A percentile compares a stretch with the other conserved stretches of the same genome.
phyloP scores from a whole-genome alignment of 805 yeast genomes.

The Candida easanensis region DNA sequence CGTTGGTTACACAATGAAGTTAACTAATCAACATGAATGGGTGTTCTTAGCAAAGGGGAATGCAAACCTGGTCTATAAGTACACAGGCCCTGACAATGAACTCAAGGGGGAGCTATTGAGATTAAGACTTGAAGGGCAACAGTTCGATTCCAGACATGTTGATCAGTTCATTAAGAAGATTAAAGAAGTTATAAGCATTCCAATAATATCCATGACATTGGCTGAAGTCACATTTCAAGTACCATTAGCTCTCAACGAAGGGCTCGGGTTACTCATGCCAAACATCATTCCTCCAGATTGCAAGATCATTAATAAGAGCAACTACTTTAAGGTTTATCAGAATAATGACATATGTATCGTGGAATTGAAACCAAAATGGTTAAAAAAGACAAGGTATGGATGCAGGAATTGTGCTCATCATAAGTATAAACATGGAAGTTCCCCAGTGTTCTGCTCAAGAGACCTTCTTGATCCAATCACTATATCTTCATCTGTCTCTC shows the following conservation, averaged over 20 bases:
- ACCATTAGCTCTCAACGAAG: slow-evolving; percentile 30
- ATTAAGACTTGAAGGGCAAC: slow-evolving; percentile 29
- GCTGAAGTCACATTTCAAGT: slow-evolving; percentile 14
- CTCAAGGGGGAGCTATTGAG: slow-evolving; percentile 31
- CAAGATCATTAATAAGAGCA: slow-evolving; percentile 30
- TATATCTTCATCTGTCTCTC: neutral
- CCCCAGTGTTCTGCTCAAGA: slow-evolving; percentile 45
- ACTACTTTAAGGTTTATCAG: slow-evolving; percentile 33
- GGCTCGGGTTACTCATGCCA: slow-evolving; percentile 42
- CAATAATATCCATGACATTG: slow-evolving; percentile 26
- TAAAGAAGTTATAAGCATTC: slow-evolving; percentile 23
- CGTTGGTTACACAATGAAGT: no score
- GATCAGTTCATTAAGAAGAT: slow-evolving; percentile 11
- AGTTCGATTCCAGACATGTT: slow-evolving; percentile 14
- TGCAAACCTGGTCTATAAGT: slow-evolving; percentile 45
- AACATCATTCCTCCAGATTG: slow-evolving; percentile 37
- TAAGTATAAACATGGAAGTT: slow-evolving; percentile 30
- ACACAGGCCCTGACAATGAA: slow-evolving; percentile 34
- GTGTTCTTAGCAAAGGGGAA: slow-evolving; percentile 44
- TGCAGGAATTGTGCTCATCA: slow-evolving; percentile 61
- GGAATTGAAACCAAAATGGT: slow-evolving; percentile 66
- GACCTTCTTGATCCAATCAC: slow-evolving; percentile 28
- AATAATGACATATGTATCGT: slow-evolving; percentile 28
- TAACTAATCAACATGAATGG: slow-evolving; percentile 32
- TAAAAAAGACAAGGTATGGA: slow-evolving; percentile 32